These are phyloP conservation scores for Kodamaea kaohsiungensis DNA, from an alignment of 805 yeast species.

Conservation along the genomic window DNA sequence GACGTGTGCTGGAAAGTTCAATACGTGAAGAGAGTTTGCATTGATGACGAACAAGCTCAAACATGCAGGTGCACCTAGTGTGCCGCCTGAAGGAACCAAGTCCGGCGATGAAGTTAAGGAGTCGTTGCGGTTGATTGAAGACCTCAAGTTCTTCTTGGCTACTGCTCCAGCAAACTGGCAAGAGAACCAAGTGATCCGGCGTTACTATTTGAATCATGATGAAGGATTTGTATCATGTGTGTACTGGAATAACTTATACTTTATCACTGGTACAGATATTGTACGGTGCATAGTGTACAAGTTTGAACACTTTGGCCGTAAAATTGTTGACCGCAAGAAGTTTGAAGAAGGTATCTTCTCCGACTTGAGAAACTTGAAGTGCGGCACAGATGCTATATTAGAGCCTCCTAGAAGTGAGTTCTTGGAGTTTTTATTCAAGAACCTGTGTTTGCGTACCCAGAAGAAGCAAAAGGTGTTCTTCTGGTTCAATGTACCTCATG, in stretches of 20 bases:
- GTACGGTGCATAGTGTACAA: conserved; percentile 88
- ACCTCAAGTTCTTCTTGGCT: conserved; percentile 79
- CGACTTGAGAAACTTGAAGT: conserved; percentile 81
- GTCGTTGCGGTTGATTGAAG: conserved; percentile 65
- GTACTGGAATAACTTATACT: conserved; percentile 86
- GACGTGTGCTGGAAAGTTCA: background rate
- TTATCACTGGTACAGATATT: conserved; percentile 94
- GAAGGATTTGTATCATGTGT: conserved; percentile 94
- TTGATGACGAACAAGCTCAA: background rate
- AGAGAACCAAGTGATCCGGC: conserved; percentile 79
- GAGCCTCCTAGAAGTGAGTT: conserved; percentile 87
- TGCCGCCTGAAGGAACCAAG: conserved; percentile 2
- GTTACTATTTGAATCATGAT: conserved; percentile 82
- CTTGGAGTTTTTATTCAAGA: conserved; percentile 78
- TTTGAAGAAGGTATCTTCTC: conserved; percentile 96
- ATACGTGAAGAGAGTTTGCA: background rate
- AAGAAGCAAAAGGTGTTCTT: conserved; percentile 96
- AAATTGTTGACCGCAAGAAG: conserved; percentile 81
- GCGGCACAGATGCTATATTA: conserved; percentile 82
- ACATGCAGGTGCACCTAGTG: background rate
- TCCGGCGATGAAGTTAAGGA: conserved; percentile 33
- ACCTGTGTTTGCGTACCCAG: conserved; percentile 88
- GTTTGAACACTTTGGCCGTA: conserved; percentile 87
- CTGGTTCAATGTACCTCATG: conserved; percentile 97
- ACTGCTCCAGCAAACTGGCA: conserved; percentile 97